Percentiles rank a stretch among this genome's conserved stretches.
These are phyloP conservation scores for Glycine soja DNA, from an alignment of 306 rosid species.

Conservation along the genomic window DNA sequence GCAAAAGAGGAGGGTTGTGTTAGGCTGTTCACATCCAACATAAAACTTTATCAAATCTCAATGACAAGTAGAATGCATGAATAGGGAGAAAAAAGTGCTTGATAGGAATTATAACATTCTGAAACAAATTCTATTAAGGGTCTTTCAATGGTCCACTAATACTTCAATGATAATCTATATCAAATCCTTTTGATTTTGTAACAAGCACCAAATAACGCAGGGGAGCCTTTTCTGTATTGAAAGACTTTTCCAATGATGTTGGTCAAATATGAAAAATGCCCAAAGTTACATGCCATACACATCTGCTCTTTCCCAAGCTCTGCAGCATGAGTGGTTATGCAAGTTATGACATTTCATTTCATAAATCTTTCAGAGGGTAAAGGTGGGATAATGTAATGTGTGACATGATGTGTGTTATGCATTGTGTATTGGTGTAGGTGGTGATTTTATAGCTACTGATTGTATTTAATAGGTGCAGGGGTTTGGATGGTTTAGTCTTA, in stretches of 20 bases:
- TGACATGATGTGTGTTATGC: not conserved
- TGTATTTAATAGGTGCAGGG: not conserved
- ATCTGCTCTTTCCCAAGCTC: not conserved
- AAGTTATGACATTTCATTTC: not conserved
- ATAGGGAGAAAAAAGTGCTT: constrained; percentile 7
- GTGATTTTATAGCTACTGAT: not conserved
- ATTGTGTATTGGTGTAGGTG: not conserved
- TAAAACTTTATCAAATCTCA: not conserved
- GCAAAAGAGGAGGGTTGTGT: not conserved
- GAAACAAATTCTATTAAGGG: constrained; percentile 33
- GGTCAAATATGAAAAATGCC: not conserved
- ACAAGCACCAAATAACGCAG: not conserved
- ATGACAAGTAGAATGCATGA: constrained; percentile 12
- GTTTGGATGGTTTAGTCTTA: not conserved
- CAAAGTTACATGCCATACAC: not conserved
- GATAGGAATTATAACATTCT: constrained; percentile 32
- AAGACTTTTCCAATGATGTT: not conserved
- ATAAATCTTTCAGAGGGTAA: not conserved
- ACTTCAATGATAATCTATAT: constrained; percentile 27
- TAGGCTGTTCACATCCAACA: not conserved
- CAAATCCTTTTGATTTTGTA: not conserved
- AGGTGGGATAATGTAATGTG: not conserved
- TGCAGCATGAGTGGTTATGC: not conserved
- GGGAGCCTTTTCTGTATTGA: not conserved
- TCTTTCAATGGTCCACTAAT: not conserved